phyloP scores from a whole-genome alignment of 192 early-diverging fungal species.

The Lobosporangium transversale region DNA sequence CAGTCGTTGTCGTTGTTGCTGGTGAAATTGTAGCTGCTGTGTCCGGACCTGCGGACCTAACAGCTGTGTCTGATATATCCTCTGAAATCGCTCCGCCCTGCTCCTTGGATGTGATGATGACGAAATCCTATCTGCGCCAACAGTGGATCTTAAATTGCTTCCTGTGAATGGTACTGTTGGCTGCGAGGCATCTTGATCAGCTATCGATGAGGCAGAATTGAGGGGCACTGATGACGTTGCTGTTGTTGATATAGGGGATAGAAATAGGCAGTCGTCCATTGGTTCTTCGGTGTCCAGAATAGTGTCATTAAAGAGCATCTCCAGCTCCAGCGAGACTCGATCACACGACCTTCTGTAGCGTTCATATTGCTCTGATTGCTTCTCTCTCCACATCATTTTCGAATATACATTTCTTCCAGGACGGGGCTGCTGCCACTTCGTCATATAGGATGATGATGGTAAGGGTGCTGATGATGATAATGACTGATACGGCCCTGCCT shows the following conservation, averaged over 20 bases:
- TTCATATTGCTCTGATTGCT: conserved; percentile 45
- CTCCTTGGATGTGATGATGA: background rate
- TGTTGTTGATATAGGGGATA: background rate
- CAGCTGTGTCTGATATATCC: conserved; percentile 10
- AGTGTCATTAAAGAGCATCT: conserved; percentile 30
- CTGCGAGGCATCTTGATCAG: background rate
- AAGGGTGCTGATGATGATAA: background rate
- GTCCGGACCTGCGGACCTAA: conserved; percentile 16
- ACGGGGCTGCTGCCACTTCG: conserved; percentile 6
- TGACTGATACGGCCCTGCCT: background rate
- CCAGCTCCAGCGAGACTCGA: conserved; percentile 30
- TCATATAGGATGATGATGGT: conserved; percentile 1
- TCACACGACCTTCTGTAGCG: conserved; percentile 39
- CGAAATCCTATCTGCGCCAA: background rate
- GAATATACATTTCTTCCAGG: conserved; percentile 15
- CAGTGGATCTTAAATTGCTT: too few relatives aligned
- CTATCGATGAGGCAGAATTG: background rate
- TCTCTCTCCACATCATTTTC: conserved; percentile 47
- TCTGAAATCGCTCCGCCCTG: conserved; percentile 15
- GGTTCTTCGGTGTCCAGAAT: conserved; percentile 7
- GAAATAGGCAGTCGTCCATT: background rate
- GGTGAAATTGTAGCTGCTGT: background rate
- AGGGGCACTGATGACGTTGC: background rate
- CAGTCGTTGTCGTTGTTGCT: conserved; percentile 1
- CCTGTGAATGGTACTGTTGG: background rate